phyloP scores from a whole-genome alignment of 164 flowering plant species.

The Vitis cinerea region DNA sequence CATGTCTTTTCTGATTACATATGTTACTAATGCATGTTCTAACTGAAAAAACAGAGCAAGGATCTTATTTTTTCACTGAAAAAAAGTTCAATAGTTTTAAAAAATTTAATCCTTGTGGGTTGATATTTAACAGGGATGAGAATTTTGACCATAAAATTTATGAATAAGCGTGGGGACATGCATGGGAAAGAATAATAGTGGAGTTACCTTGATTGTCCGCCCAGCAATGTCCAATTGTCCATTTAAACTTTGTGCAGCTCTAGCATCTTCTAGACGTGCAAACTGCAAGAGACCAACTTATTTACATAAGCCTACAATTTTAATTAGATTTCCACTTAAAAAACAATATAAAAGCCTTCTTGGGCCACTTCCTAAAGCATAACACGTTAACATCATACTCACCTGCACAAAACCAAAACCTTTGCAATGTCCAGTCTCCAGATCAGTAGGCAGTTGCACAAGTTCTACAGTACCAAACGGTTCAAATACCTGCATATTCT shows the following conservation, averaged over 20 bases:
- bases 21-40: too few species aligned
- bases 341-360: neutral
- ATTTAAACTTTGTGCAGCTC: constrained; percentile 79
- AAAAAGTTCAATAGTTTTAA: too few species aligned
- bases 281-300: constrained; percentile 46
- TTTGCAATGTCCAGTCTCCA: constrained; percentile 77
- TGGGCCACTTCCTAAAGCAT: neutral
- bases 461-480: constrained; percentile 91
- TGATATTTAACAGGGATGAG: too few species aligned
- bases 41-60: too few species aligned
- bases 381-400: constrained; percentile 10
- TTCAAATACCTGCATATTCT: constrained; percentile 73
- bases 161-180: neutral
- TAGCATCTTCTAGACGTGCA: constrained; percentile 94
- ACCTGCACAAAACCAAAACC: constrained; percentile 97
- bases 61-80: too few species aligned
- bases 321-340: neutral
- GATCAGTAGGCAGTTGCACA: constrained; percentile 83
- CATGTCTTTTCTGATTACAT: too few species aligned
- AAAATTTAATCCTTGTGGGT: too few species aligned
- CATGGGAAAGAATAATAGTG: neutral
- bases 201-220: constrained; percentile 68
- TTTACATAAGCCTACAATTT: constrained; percentile 8
- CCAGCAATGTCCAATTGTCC: constrained; percentile 91
- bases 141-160: too few species aligned